phyloP scores from a whole-genome alignment of 2,329 filamentous ascomycete species.

The Paecilomyces variotii region DNA sequence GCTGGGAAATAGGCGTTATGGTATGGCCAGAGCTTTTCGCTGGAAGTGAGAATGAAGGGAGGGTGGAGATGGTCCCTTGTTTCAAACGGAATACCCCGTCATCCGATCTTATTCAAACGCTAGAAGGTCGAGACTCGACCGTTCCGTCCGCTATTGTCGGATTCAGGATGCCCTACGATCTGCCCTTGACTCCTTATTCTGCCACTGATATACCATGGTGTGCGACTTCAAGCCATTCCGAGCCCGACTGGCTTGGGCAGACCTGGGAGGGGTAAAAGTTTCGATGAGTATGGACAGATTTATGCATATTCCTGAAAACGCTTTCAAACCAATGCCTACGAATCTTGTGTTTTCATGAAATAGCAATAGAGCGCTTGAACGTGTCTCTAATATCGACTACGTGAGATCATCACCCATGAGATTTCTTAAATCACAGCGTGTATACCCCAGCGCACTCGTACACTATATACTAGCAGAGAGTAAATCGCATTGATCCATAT shows the following conservation, averaged over 20 bases:
- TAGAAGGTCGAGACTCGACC: slow-evolving; percentile 15
- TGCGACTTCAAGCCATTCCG: slow-evolving; percentile 50
- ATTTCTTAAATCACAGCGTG: not conserved
- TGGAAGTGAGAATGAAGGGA: slow-evolving; percentile 3
- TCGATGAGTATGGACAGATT: not conserved
- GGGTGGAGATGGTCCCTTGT: slow-evolving; percentile 56
- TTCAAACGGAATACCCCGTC: slow-evolving; percentile 51
- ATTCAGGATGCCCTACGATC: slow-evolving; percentile 72
- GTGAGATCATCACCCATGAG: not conserved
- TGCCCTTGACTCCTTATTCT: slow-evolving; percentile 62
- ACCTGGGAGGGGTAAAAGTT: slow-evolving; percentile 25
- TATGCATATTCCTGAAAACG: not conserved
- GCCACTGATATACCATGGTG: slow-evolving; percentile 67
- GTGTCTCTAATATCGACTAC: not conserved
- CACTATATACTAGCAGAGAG: not conserved
- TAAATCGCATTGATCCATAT: not conserved
- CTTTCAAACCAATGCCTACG: not conserved
- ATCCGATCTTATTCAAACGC: not conserved
- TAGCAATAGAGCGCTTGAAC: not conserved
- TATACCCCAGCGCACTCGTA: not conserved
- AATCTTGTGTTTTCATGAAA: not conserved
- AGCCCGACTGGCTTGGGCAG: slow-evolving; percentile 54
- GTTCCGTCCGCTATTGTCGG: slow-evolving; percentile 47
- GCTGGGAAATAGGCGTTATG: slow-evolving; percentile 76
- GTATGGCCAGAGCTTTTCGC: slow-evolving; percentile 62